Percentiles rank a stretch among this genome's conserved stretches.
Evolutionary conservation across 2,329 filamentous ascomycete genomes (phyloP).

Genomic region (Exserohilum turcica): DNA sequence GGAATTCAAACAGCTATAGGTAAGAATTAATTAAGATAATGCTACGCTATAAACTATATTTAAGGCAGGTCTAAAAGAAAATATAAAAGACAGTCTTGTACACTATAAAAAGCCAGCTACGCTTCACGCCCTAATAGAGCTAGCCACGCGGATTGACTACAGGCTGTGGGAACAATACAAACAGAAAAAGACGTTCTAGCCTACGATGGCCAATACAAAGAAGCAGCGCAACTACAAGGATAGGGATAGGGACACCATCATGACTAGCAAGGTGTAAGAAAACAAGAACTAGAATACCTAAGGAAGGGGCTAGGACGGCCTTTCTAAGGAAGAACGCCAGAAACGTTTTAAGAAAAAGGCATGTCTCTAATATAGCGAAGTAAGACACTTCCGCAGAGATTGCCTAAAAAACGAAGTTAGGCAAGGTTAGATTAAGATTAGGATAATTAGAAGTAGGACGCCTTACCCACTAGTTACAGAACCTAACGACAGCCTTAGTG

Average conservation of each 20-base stretch:
- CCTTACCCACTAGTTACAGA: background rate
- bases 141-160: background rate
- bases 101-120: background rate
- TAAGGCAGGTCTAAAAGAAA: background rate
- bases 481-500: background rate
- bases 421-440: background rate
- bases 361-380: background rate
- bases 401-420: background rate
- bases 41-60: background rate
- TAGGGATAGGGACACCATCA: background rate
- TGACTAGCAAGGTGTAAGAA: background rate
- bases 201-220: background rate
- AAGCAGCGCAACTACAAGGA: background rate
- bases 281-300: background rate
- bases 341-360: background rate
- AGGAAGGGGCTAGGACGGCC: background rate
- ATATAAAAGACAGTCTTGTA: background rate
- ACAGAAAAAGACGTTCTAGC: background rate
- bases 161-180: background rate
- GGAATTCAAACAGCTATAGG: background rate
- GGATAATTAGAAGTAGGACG: background rate
- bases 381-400: background rate
- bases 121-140: background rate
- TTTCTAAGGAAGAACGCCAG: conserved; percentile 1
- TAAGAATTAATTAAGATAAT: background rate